phyloP scores from a whole-genome alignment of 495 filamentous ascomycete species.

The Neurospora tetrasperma region DNA sequence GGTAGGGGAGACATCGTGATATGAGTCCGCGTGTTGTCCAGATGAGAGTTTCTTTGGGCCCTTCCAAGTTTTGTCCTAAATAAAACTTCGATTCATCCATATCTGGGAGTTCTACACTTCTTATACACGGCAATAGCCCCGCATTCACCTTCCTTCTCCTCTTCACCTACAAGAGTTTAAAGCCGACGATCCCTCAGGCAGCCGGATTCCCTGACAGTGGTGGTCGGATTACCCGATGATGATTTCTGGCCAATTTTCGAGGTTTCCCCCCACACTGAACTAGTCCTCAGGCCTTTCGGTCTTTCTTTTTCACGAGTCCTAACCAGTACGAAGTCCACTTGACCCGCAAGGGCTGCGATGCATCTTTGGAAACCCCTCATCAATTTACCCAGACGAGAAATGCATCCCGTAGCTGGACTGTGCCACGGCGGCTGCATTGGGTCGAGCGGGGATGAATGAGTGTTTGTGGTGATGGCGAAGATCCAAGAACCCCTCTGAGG shows the following conservation, averaged over 20 bases:
- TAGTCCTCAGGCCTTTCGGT: not conserved
- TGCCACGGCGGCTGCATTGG: not conserved
- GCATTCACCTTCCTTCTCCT: not conserved
- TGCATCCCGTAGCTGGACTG: not conserved
- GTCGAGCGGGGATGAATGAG: not conserved
- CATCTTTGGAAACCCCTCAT: constrained; percentile 23
- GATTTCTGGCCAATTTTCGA: not conserved
- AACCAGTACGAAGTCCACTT: not conserved
- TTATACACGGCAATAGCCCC: not conserved
- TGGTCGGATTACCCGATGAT: not conserved
- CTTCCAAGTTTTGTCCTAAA: not conserved
- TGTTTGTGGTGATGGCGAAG: not conserved
- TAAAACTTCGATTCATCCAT: not conserved
- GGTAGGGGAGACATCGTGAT: constrained; percentile 36
- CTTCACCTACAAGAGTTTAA: not conserved
- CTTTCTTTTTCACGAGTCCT: not conserved
- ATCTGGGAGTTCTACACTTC: not conserved
- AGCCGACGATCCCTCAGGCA: not conserved
- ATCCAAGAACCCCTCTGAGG: not conserved
- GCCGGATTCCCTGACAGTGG: not conserved
- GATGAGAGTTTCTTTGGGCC: not conserved
- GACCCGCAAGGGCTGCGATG: constrained; percentile 1
- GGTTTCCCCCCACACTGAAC: not conserved
- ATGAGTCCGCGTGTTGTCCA: not conserved
- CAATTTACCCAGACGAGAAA: not conserved